Conservation (phyloP, 2,329 filamentous ascomycete species). For the Trichoderma cornu-damae region DNA sequence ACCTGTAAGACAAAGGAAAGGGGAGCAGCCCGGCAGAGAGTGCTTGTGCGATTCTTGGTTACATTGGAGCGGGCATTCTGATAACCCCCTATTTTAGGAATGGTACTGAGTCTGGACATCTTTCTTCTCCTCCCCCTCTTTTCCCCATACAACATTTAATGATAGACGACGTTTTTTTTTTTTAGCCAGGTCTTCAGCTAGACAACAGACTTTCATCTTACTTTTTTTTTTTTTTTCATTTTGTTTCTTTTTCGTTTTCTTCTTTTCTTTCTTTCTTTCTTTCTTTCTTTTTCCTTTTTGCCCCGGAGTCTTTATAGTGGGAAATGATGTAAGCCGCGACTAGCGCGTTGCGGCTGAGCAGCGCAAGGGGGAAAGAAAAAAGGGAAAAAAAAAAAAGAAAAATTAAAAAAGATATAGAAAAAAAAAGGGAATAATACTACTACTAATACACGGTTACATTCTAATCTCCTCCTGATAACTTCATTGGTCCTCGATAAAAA, state of each 20-base stretch:
- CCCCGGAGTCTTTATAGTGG: no score
- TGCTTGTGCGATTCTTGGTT: not conserved
- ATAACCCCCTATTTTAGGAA: not conserved
- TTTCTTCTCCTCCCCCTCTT: not conserved
- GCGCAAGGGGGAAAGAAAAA: not conserved
- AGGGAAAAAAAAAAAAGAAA: no score
- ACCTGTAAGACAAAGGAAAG: slow-evolving; percentile 1
- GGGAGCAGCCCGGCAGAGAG: not conserved
- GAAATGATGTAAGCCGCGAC: not conserved
- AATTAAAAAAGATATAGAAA: no score
- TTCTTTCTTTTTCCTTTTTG: no score
- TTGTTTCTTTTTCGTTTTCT: no score
- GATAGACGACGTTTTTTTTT: slow-evolving; percentile 1
- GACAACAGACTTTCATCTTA: not conserved
- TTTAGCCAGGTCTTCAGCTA: slow-evolving; percentile 1
- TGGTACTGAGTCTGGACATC: not conserved
- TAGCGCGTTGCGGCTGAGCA: slow-evolving; percentile 8
- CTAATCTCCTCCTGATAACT: not conserved
- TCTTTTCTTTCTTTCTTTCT: no score
- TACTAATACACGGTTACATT: slow-evolving; percentile 3
- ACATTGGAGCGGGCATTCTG: not conserved
- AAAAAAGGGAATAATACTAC: not conserved
- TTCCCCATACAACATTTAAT: slow-evolving; percentile 14
- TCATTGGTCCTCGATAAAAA: slow-evolving; percentile 1
- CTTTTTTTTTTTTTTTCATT: no score